Conservation (phyloP, 2,329 filamentous ascomycete species). For the Phoma sp. region DNA sequence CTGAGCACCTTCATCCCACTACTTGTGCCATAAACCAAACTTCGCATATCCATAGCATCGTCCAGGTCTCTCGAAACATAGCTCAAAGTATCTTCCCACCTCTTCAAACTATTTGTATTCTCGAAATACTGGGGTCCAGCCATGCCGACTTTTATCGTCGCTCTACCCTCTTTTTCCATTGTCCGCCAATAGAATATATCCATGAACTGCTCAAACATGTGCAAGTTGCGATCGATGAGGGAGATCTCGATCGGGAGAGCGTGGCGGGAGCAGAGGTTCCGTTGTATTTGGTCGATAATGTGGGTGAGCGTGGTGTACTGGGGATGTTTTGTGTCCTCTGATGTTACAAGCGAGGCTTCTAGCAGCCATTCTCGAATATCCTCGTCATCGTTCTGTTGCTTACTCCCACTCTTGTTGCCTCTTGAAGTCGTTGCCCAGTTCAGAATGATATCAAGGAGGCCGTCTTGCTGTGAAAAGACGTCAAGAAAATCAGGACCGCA, state of each 20-base stretch:
- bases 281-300: conserved; percentile 16
- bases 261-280: conserved; percentile 7
- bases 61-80: conserved; percentile 13
- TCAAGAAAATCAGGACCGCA: conserved; percentile 14
- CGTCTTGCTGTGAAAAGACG: conserved; percentile 11
- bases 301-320: conserved; percentile 3
- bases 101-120: neutral
- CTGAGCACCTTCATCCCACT: conserved; percentile 9
- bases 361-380: conserved; percentile 7
- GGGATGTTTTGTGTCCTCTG: neutral
- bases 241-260: conserved; percentile 13
- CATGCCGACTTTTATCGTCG: conserved; percentile 13
- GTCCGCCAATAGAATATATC: conserved; percentile 16
- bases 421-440: neutral
- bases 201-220: conserved; percentile 20
- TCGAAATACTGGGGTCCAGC: conserved; percentile 6
- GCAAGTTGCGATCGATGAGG: conserved; percentile 8
- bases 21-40: conserved; percentile 6
- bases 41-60: conserved; percentile 19
- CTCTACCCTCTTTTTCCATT: conserved; percentile 7
- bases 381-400: neutral
- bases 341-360: neutral
- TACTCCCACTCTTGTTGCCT: neutral
- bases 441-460: conserved; percentile 10
- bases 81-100: conserved; percentile 16